Evolutionary conservation across 306 rosid species (phyloP).

Genomic region (Acacia crassicarpa): DNA sequence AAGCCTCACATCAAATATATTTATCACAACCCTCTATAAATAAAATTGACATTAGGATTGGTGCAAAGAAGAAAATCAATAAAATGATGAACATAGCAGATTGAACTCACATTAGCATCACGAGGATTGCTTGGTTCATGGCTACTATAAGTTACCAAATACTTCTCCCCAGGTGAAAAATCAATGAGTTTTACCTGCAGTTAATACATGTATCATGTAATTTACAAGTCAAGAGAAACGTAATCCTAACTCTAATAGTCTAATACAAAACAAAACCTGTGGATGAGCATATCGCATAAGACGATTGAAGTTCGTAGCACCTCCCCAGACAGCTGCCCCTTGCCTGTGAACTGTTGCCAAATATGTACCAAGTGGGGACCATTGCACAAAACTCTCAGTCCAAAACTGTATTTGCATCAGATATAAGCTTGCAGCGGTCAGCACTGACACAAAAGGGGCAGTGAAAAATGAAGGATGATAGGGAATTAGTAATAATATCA

Average conservation of each 20-base stretch:
- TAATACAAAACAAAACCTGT: conserved; percentile 50
- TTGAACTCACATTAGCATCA: conserved; percentile 73
- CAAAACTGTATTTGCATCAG: conserved; percentile 58
- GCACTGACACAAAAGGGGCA: conserved; percentile 6
- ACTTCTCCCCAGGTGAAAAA: conserved; percentile 87
- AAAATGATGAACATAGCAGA: conserved; percentile 6
- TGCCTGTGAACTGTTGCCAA: conserved; percentile 88
- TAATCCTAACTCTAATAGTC: not conserved
- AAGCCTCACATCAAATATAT: conserved; percentile 89
- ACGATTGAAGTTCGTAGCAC: conserved; percentile 66
- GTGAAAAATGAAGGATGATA: not conserved
- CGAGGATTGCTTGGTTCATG: conserved; percentile 91
- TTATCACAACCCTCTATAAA: conserved; percentile 74
- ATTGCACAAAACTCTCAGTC: conserved; percentile 92
- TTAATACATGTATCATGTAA: not conserved
- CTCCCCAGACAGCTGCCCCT: conserved; percentile 98
- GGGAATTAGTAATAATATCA: not conserved
- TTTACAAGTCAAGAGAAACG: not conserved
- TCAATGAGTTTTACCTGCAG: conserved; percentile 82
- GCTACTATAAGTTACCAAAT: conserved; percentile 83
- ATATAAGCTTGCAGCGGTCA: conserved; percentile 11
- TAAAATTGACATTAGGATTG: conserved; percentile 31
- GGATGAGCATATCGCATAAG: conserved; percentile 91
- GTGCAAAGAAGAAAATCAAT: not conserved
- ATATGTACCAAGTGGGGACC: conserved; percentile 90